phyloP scores from a whole-genome alignment of 75 land plant genomes.

The Sequoia sempervirens region DNA sequence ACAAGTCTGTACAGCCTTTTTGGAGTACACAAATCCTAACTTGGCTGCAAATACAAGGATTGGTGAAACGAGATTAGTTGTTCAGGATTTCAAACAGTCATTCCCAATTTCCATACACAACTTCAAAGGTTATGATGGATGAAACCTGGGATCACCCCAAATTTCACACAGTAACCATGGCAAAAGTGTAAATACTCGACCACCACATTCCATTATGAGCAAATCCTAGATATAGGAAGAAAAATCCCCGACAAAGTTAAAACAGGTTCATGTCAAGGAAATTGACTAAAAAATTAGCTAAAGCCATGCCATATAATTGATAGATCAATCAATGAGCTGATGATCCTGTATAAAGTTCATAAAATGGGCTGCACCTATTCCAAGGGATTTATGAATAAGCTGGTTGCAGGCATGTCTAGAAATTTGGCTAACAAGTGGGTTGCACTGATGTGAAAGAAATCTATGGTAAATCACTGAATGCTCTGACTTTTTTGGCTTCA shows the following conservation, averaged over 20 bases:
- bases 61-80: background rate
- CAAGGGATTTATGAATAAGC: background rate
- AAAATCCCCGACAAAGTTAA: no score
- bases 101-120: background rate
- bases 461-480: background rate
- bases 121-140: background rate
- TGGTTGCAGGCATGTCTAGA: background rate
- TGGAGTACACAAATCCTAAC: background rate
- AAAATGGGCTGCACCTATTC: background rate
- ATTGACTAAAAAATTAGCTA: no score
- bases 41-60: background rate
- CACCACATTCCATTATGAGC: no score
- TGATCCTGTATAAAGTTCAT: background rate
- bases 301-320: no score
- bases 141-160: background rate
- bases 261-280: no score
- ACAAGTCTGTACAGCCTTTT: background rate
- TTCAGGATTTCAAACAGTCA: background rate
- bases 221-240: no score
- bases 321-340: background rate
- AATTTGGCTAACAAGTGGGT: background rate
- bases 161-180: background rate
- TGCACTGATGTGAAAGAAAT: background rate
- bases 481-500: no score
- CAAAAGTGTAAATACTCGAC: no score